A percentile compares a stretch with the other conserved stretches of the same genome.
Conservation (phyloP, 352 stramenopile species). For the Blastocystis sp. region DNA sequence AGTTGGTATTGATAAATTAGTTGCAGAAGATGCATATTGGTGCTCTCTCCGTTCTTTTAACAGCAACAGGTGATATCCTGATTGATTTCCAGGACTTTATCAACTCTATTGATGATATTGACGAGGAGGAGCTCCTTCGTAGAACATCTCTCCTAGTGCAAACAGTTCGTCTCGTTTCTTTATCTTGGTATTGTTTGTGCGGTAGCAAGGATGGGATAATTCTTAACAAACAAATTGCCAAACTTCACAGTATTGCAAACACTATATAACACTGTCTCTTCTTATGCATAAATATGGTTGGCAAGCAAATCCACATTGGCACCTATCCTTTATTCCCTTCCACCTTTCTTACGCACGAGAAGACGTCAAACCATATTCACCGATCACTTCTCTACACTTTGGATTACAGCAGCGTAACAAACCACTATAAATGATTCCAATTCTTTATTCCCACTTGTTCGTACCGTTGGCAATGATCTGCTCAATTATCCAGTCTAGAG, state of each 20-base stretch:
- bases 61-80: slow-evolving; percentile 16
- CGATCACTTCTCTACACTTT: too few species aligned
- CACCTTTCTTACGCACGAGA: too few species aligned
- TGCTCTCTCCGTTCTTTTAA: slow-evolving; percentile 33
- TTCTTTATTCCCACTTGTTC: too few species aligned
- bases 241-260: not conserved
- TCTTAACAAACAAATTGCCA: not conserved
- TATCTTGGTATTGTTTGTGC: slow-evolving; percentile 22
- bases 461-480: too few species aligned
- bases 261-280: too few species aligned
- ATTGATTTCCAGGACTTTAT: slow-evolving; percentile 60
- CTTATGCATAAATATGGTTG: too few species aligned
- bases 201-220: not conserved
- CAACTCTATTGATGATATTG: slow-evolving; percentile 16
- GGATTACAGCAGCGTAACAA: too few species aligned
- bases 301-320: too few species aligned
- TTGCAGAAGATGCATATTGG: slow-evolving; percentile 37
- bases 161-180: slow-evolving; percentile 26
- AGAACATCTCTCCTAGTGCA: slow-evolving; percentile 65
- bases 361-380: too few species aligned
- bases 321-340: too few species aligned
- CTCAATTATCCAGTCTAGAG: too few species aligned
- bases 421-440: too few species aligned
- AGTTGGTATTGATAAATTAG: not conserved
- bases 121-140: slow-evolving; percentile 50